Evolutionary conservation across 2,329 filamentous ascomycete genomes (phyloP), one percentile per base, ranked within the genome.

Genomic region (Sordariomycetes sp.): DNA sequence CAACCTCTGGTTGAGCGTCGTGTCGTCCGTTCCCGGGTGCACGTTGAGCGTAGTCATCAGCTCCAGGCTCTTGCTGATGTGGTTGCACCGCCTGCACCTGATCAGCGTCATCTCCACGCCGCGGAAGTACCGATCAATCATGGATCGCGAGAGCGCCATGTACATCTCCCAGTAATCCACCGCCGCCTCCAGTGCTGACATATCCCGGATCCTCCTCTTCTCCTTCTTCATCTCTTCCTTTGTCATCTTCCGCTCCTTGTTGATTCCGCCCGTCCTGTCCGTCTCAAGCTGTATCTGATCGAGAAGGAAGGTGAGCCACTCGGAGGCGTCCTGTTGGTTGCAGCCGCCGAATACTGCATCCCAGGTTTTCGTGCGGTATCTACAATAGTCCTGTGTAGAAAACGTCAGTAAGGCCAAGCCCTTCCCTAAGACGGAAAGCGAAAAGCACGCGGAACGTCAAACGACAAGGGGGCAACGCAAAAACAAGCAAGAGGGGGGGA

Each of bases 271-370:
- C 69, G 68, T 28, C 67, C 7, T 68, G 67, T 96, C 95, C 5
- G 95, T 84, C 69, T 99, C 94, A 66, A 94, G 88, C 63, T 92
- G 86, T 13, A 97, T 76, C 62, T 87, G 85, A 56, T 89, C 84
- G 42, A 95, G 77, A 28, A 96, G 69, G 65, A 95, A 96, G 52
- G 84, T 83, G 62, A 92, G 84, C 63, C 95, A 95, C 65, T 97
- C 94, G 62, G 91, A 87, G 1, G 90, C 87, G 65, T 99, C 94
- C 70, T 97, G 94, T 67, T 97, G 92, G 54, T 82, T 74, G 25
- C 77, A 76, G 48, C 89, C 85, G 15, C 85, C 88, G 73, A 90
- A 80, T 62, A 35, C 65, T 60, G 54, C 64, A 58, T 39, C 61
- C 57, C 55, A 59, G 57, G 69, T 61, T 57, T 68, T 64, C 58